Evolutionary conservation across 371 early-diverging fungal species (phyloP), one percentile per base, ranked within the genome.

Genomic region (Cokeromyces recurvatus): DNA sequence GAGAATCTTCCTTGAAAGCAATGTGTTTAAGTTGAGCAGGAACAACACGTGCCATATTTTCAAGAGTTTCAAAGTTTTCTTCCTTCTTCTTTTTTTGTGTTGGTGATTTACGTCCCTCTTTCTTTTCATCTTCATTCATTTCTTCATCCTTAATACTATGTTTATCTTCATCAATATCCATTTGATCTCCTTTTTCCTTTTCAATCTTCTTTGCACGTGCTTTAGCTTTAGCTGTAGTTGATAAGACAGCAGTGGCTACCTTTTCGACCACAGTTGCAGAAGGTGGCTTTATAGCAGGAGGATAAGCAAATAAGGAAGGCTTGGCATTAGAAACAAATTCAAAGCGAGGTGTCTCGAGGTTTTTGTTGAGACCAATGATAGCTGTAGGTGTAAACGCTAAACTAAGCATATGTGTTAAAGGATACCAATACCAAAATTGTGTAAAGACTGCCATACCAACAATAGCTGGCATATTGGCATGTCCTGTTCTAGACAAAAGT

Each of bases 341-440:
- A 46, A 97, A 81, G 70, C 90, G 83, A 34, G 97, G 97, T 43
- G 87, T 80, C 72, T 86, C 71, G 23, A 98, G 67, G 43, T 94
- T 81, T 51, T 84, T 83, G 74, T 94, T 92, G 38, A 98, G 77
- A 20, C 92, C 97, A 71, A 98, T 95, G 32, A 98, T 64, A 36
- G 90, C 91, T 3, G 98, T 98, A 8, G 98, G 97, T 15, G 86
- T 87, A 58, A 98, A 94, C 6, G 97, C 81, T 66, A 98, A 78
- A 52, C 89, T 81, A 42, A 98, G 64, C 70, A 98, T 94, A 66
- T 95, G 96, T 34, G 92, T 89, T 58, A 98, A 71, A 29, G 99
- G 99, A 78, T 94, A 97, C 99, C 99, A 99, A 82, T 94, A 96
- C 99, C 99, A 99, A 73, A 93, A 97, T 71, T 99, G 97, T 17